Conservation (phyloP, 2,329 filamentous ascomycete species). For the Harringtonia aguacate region DNA sequence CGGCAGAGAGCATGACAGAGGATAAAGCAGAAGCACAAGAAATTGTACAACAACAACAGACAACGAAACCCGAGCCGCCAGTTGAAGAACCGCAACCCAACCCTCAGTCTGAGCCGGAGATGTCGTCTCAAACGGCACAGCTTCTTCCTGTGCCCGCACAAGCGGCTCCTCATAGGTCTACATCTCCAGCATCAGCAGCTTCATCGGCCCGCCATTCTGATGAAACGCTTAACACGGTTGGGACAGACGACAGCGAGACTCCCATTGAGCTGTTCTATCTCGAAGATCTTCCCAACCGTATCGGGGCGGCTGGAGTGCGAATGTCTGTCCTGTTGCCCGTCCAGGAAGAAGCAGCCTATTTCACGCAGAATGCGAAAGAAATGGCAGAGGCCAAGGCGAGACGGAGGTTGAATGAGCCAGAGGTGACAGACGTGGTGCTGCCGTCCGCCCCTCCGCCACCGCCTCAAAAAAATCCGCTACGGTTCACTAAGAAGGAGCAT, state of each 20-base stretch:
- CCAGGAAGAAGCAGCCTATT: constrained; percentile 17
- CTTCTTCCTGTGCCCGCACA: too few relatives aligned
- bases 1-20: neutral
- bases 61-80: too few relatives aligned
- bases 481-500: constrained; percentile 7
- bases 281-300: constrained; percentile 32
- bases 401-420: neutral
- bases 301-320: constrained; percentile 27
- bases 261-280: constrained; percentile 39
- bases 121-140: too few relatives aligned
- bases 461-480: constrained; percentile 19
- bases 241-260: constrained; percentile 23
- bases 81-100: too few relatives aligned
- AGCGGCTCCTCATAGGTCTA: too few relatives aligned
- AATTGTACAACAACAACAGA: too few relatives aligned
- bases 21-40: neutral
- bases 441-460: constrained; percentile 22
- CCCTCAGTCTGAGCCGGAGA: too few relatives aligned
- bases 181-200: too few relatives aligned
- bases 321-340: constrained; percentile 17
- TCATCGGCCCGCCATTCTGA: neutral
- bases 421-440: constrained; percentile 6
- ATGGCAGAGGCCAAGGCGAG: neutral
- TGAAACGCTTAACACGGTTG: neutral
- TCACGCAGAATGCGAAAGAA: constrained; percentile 4